phyloP scores from a whole-genome alignment of 2,329 filamentous ascomycete genomes.

The Monosporascus sp. region DNA sequence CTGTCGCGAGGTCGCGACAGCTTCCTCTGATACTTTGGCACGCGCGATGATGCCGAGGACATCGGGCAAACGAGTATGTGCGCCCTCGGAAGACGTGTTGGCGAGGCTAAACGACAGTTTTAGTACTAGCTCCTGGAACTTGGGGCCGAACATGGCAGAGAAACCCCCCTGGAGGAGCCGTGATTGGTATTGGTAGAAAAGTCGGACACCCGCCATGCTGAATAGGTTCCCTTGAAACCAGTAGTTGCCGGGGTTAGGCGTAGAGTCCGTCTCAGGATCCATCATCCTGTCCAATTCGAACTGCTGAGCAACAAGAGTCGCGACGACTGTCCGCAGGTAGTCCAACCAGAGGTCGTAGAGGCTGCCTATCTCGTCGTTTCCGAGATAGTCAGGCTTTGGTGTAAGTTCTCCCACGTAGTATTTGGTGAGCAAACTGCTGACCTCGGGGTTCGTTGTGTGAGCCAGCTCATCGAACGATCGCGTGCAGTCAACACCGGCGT shows the following conservation, averaged over 20 bases:
- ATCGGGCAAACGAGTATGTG: conserved; percentile 36
- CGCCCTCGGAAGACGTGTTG: conserved; percentile 30
- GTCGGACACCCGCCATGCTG: conserved; percentile 45
- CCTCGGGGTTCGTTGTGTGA: conserved; percentile 51
- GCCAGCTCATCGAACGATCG: conserved; percentile 50
- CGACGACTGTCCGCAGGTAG: conserved; percentile 44
- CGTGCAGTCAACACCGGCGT: conserved; percentile 49
- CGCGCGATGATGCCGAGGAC: conserved; percentile 37
- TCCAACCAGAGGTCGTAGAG: conserved; percentile 47
- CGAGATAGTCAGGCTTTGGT: conserved; percentile 42
- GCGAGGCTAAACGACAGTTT: conserved; percentile 47
- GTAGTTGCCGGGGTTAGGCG: conserved; percentile 28
- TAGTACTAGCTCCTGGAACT: conserved; percentile 48
- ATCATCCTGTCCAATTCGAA: conserved; percentile 48
- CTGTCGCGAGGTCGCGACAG: conserved; percentile 39
- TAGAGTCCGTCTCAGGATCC: conserved; percentile 26
- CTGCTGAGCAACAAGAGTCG: conserved; percentile 47
- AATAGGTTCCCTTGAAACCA: conserved; percentile 32
- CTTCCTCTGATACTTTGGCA: conserved; percentile 41
- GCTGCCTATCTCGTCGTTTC: conserved; percentile 35
- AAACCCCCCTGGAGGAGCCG: conserved; percentile 47
- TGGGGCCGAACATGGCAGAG: conserved; percentile 44
- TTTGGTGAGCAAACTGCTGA: conserved; percentile 46
- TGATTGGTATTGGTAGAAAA: conserved; percentile 49
- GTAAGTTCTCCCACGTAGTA: conserved; percentile 50